A percentile compares a stretch with the other conserved stretches of the same genome.
phyloP scores from a whole-genome alignment of 805 yeast genomes.

The Candida peoriensis region DNA sequence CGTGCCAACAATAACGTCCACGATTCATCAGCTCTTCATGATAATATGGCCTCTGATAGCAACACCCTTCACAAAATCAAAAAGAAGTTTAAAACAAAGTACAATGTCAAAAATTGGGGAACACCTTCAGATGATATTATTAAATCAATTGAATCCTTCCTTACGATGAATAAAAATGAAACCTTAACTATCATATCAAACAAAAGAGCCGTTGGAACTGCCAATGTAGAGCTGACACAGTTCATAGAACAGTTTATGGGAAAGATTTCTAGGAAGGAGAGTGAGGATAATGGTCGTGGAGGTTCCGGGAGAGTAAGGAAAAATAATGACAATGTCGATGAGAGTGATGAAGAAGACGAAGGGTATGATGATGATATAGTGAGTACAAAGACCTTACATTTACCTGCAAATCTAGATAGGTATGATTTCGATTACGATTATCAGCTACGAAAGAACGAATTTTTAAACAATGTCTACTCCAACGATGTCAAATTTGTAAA shows the following conservation, averaged over 20 bases:
- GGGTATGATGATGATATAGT: not conserved
- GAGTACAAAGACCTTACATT: constrained; percentile 3
- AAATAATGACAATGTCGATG: no score
- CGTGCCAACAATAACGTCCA: no score
- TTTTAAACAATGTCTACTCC: constrained; percentile 12
- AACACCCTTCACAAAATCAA: no score
- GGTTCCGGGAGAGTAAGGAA: no score
- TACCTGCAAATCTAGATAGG: constrained; percentile 12
- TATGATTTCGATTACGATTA: constrained; percentile 19
- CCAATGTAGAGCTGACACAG: constrained; percentile 5
- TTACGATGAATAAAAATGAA: constrained; percentile 14
- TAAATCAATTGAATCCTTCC: constrained; percentile 7
- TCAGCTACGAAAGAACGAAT: constrained; percentile 15
- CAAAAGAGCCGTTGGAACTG: constrained; percentile 1
- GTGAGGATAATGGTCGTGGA: no score
- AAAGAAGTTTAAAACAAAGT: no score
- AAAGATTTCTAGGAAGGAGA: not conserved
- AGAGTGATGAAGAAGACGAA: not conserved
- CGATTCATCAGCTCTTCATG: no score
- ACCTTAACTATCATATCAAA: constrained; percentile 10
- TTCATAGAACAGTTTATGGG: constrained; percentile 11
- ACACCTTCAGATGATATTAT: constrained; percentile 7
- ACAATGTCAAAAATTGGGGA: constrained; percentile 15
- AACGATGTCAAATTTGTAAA: constrained; percentile 17
- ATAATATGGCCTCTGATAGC: no score